These are phyloP conservation scores for Puccinia polysora DNA, from an alignment of 1,284 basidiomycete genomes.

Conservation along the genomic window DNA sequence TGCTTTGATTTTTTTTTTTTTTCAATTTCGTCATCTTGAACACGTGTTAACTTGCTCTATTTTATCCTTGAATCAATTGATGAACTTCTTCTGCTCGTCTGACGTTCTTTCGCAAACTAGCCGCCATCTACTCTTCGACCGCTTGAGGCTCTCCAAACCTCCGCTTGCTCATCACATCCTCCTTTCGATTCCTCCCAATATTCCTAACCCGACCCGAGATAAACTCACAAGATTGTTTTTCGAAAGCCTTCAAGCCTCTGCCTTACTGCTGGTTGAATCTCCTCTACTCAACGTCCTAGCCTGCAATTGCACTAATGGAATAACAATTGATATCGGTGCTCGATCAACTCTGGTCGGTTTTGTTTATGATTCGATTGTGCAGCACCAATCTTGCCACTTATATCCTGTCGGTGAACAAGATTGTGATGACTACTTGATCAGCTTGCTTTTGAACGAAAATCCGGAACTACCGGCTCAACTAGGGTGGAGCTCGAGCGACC, in stretches of 20 bases:
- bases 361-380: slow-evolving; percentile 31
- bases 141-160: slow-evolving; percentile 23
- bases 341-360: slow-evolving; percentile 30
- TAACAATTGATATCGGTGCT: slow-evolving; percentile 28
- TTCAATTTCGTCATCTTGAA: no score
- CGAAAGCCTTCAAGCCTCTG: slow-evolving; percentile 36
- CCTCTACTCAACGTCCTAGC: slow-evolving; percentile 25
- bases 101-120: slow-evolving; percentile 5
- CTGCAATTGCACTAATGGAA: slow-evolving; percentile 23
- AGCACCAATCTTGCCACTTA: slow-evolving; percentile 17
- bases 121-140: slow-evolving; percentile 27
- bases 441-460: slow-evolving; percentile 31
- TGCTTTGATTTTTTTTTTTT: no score
- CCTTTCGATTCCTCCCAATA: slow-evolving; percentile 30
- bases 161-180: slow-evolving; percentile 40
- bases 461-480: slow-evolving; percentile 37
- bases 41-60: background rate
- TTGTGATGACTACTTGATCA: slow-evolving; percentile 42
- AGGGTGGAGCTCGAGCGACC: background rate
- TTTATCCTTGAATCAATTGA: background rate
- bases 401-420: slow-evolving; percentile 39
- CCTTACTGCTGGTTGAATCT: slow-evolving; percentile 22
- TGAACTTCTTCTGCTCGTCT: background rate
- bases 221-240: slow-evolving; percentile 36
- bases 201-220: slow-evolving; percentile 17